These are phyloP conservation scores for Diplodia corticola DNA, from an alignment of 2,329 filamentous ascomycete species.

Conservation along the genomic window DNA sequence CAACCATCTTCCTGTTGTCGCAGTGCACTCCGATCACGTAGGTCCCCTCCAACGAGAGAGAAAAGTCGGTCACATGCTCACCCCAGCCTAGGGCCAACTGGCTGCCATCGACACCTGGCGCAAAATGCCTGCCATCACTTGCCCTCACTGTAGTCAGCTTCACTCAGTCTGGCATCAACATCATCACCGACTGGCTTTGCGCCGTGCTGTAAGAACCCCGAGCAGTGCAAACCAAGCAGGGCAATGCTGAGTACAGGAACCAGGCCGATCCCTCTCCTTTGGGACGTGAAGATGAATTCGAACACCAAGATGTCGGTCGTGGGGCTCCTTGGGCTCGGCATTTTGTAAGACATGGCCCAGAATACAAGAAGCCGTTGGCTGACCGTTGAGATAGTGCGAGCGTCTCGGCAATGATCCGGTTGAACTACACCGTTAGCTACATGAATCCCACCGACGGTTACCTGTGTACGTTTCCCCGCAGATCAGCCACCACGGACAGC, in stretches of 20 bases:
- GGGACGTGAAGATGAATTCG: slow-evolving; percentile 31
- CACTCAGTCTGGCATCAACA: slow-evolving; percentile 33
- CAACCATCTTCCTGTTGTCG: slow-evolving; percentile 36
- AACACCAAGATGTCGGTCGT: slow-evolving; percentile 30
- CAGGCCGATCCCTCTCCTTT: slow-evolving; percentile 30
- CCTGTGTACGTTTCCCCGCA: slow-evolving; percentile 27
- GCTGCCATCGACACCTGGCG: not conserved
- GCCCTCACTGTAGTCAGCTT: slow-evolving; percentile 17
- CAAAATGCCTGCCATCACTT: slow-evolving; percentile 4
- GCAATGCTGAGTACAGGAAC: not conserved
- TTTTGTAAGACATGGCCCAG: slow-evolving; percentile 27
- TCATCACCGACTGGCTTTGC: slow-evolving; percentile 40
- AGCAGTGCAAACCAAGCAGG: not conserved
- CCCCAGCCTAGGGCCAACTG: not conserved
- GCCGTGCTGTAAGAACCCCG: slow-evolving; percentile 31
- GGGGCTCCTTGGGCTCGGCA: slow-evolving; percentile 29
- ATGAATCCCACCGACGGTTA: slow-evolving; percentile 36
- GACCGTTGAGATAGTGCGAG: slow-evolving; percentile 7
- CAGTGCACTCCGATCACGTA: slow-evolving; percentile 32
- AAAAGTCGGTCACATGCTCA: not conserved
- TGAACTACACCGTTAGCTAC: slow-evolving; percentile 38
- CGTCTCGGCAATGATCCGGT: slow-evolving; percentile 33
- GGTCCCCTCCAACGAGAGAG: not conserved
- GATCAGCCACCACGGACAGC: not conserved
- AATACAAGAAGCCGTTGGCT: slow-evolving; percentile 25